Evolutionary conservation across 179 eudicot species (phyloP).

Genomic region (Heliamphora pulchella): DNA sequence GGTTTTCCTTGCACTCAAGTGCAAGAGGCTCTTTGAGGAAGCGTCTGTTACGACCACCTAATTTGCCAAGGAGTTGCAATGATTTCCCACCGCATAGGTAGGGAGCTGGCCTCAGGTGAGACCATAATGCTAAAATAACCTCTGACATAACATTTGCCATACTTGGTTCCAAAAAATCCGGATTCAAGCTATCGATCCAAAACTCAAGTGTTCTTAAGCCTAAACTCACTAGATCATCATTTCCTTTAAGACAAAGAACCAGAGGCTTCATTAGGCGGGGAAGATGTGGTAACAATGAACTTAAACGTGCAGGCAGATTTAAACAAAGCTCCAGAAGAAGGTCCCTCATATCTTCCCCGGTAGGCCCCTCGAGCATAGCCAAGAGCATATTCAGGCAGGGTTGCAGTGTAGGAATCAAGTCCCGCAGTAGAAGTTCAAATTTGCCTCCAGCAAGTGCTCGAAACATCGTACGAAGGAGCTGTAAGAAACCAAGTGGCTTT

Average conservation of each 20-base stretch:
- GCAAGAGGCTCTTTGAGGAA: slow-evolving; percentile 95
- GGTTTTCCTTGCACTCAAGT: slow-evolving; percentile 95
- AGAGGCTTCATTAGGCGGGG: slow-evolving; percentile 97
- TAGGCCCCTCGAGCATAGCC: slow-evolving; percentile 96
- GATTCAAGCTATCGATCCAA: slow-evolving; percentile 98
- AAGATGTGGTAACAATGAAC: slow-evolving; percentile 85
- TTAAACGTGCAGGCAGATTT: slow-evolving; percentile 90
- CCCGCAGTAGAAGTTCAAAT: slow-evolving; percentile 85
- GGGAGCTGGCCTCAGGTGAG: slow-evolving; percentile 89
- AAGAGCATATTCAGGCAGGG: slow-evolving; percentile 92
- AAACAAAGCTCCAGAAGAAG: slow-evolving; percentile 87
- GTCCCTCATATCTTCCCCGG: slow-evolving; percentile 87
- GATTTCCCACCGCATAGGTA: slow-evolving; percentile 93
- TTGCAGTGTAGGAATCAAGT: slow-evolving; percentile 66
- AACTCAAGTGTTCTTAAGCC: slow-evolving; percentile 93
- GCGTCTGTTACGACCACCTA: slow-evolving; percentile 97
- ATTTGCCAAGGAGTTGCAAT: slow-evolving; percentile 92
- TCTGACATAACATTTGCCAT: slow-evolving; percentile 99
- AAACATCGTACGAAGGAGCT: slow-evolving; percentile 92
- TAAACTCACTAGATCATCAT: slow-evolving; percentile 74
- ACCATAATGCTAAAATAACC: slow-evolving; percentile 90
- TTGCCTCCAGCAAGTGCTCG: slow-evolving; percentile 94
- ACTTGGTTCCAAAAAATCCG: slow-evolving; percentile 97
- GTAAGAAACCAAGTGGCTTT: slow-evolving; percentile 83
- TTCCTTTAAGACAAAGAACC: slow-evolving; percentile 81